phyloP scores from a whole-genome alignment of 768 basidiomycete species.

The Tulasnella sp. region DNA sequence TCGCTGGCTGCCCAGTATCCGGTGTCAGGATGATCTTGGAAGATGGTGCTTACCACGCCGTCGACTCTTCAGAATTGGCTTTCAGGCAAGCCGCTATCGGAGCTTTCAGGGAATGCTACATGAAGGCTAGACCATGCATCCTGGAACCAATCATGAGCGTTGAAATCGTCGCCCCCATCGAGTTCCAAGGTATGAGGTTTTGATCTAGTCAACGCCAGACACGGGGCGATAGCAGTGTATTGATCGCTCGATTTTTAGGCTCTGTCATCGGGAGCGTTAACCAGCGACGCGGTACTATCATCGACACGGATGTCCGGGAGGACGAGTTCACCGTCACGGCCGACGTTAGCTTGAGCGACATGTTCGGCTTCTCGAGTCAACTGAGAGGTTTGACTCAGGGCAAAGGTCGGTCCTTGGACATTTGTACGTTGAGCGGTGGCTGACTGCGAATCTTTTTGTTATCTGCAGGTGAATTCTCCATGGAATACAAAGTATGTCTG shows the following conservation, averaged over 20 bases:
- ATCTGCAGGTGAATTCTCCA: constrained; percentile 45
- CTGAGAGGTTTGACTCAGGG: constrained; percentile 93
- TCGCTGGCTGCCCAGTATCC: constrained; percentile 83
- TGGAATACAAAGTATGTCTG: constrained; percentile 57
- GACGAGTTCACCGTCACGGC: constrained; percentile 92
- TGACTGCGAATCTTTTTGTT: background rate
- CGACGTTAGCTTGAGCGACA: constrained; percentile 93
- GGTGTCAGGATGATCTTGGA: constrained; percentile 83
- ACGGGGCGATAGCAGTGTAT: background rate
- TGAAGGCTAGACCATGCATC: constrained; percentile 69
- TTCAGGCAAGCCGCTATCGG: constrained; percentile 88
- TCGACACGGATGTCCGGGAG: constrained; percentile 93
- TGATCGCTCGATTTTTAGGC: constrained; percentile 43
- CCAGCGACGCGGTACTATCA: constrained; percentile 84
- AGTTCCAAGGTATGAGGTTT: constrained; percentile 65
- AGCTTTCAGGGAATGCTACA: constrained; percentile 88
- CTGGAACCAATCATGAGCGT: constrained; percentile 99
- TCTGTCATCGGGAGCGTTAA: constrained; percentile 93
- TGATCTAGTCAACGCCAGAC: background rate
- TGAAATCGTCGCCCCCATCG: constrained; percentile 90
- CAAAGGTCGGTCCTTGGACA: constrained; percentile 56
- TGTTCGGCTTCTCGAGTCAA: constrained; percentile 96
- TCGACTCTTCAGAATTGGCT: constrained; percentile 95
- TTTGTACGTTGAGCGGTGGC: constrained; percentile 47
- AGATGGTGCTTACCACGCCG: constrained; percentile 88